Percentiles rank a stretch among this genome's conserved stretches.
Conservation (phyloP, 805 yeast species). For the Cyberlindnera meyerae region DNA sequence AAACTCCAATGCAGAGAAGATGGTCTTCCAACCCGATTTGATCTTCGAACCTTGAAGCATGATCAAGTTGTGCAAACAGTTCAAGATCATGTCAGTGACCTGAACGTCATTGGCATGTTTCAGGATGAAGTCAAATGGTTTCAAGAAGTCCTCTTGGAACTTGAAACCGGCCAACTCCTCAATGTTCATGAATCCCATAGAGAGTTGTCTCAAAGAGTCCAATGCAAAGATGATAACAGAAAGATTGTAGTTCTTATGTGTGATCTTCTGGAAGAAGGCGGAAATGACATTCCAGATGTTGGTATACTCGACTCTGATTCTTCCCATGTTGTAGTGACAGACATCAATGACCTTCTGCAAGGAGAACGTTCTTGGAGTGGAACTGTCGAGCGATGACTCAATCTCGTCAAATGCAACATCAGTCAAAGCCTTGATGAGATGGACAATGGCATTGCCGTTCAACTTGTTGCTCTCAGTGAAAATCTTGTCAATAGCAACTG, state of each 20-base stretch:
- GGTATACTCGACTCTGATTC: constrained; percentile 95
- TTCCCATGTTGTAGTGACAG: constrained; percentile 94
- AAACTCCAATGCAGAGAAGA: constrained; percentile 69
- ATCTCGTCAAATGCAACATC: constrained; percentile 89
- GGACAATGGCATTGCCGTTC: constrained; percentile 78
- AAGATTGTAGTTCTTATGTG: constrained; percentile 63
- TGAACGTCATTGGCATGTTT: constrained; percentile 59
- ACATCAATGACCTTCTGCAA: constrained; percentile 95
- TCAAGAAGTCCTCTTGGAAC: constrained; percentile 89
- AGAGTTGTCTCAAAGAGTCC: constrained; percentile 88
- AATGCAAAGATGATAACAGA: constrained; percentile 85
- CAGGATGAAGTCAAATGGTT: constrained; percentile 82
- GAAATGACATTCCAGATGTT: constrained; percentile 94
- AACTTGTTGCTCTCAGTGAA: constrained; percentile 78
- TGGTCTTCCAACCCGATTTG: constrained; percentile 92
- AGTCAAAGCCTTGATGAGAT: constrained; percentile 81
- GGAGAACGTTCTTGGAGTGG: constrained; percentile 86
- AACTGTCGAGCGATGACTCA: constrained; percentile 75
- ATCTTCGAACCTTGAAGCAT: constrained; percentile 67
- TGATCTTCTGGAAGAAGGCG: constrained; percentile 77
- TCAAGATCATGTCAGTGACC: constrained; percentile 84
- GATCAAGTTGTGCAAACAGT: constrained; percentile 83
- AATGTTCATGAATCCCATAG: constrained; percentile 86
- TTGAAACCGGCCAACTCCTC: constrained; percentile 94
- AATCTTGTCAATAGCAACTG: constrained; percentile 79